A percentile compares a stretch with the other conserved stretches of the same genome.
These are phyloP conservation scores for Guyanaporus albipodus DNA, from an alignment of 768 basidiomycete genomes.

Conservation along the genomic window DNA sequence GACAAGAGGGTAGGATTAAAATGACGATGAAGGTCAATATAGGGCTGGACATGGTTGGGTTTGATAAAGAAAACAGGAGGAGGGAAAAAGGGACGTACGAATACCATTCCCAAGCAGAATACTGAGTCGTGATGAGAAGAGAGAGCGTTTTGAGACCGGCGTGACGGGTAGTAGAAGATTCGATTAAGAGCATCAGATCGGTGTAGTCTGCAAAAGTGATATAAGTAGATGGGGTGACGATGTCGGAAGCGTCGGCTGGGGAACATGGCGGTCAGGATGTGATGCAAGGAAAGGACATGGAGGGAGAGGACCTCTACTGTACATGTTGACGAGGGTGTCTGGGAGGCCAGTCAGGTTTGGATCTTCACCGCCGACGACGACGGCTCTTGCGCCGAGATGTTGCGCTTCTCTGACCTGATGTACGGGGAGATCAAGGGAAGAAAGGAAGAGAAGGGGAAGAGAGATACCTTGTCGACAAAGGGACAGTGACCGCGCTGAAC, in stretches of 20 bases:
- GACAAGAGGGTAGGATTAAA: constrained; percentile 81
- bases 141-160: constrained; percentile 73
- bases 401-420: constrained; percentile 54
- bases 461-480: constrained; percentile 78
- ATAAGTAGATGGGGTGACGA: constrained; percentile 81
- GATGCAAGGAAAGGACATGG: constrained; percentile 18
- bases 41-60: constrained; percentile 45
- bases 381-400: constrained; percentile 72
- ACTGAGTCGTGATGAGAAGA: constrained; percentile 71
- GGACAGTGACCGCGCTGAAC: constrained; percentile 88
- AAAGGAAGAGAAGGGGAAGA: constrained; percentile 26
- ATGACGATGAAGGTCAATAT: constrained; percentile 85
- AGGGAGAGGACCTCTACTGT: constrained; percentile 72
- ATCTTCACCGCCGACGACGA: constrained; percentile 88
- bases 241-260: constrained; percentile 79
- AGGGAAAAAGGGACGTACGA: constrained; percentile 48
- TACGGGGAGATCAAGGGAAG: background rate
- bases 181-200: constrained; percentile 64
- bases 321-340: constrained; percentile 86
- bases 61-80: constrained; percentile 5
- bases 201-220: constrained; percentile 82
- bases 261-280: constrained; percentile 2
- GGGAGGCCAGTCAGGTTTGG: constrained; percentile 62
- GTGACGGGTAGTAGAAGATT: constrained; percentile 73
- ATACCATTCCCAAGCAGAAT: constrained; percentile 90